These are phyloP conservation scores for Ophiostoma australiae DNA, from an alignment of 2,329 filamentous ascomycete genomes.

Conservation along the genomic window DNA sequence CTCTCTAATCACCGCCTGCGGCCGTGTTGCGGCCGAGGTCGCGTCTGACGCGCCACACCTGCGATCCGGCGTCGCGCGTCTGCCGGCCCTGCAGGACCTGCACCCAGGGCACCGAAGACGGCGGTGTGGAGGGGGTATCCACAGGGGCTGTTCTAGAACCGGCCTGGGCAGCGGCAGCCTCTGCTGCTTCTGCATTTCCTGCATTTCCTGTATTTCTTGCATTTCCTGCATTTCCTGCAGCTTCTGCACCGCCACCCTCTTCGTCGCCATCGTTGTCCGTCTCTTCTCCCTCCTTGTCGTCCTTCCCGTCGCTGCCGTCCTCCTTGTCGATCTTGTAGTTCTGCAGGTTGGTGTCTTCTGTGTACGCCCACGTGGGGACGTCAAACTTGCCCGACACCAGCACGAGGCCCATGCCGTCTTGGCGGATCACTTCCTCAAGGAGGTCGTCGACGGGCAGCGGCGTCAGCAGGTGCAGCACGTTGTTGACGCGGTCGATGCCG, in stretches of 20 bases:
- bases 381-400: slow-evolving; percentile 66
- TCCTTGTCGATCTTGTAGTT: slow-evolving; percentile 27
- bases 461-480: slow-evolving; percentile 60
- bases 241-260: background rate
- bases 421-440: slow-evolving; percentile 19
- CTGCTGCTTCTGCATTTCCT: no score
- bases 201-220: background rate
- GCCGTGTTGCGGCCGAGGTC: slow-evolving; percentile 47
- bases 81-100: slow-evolving; percentile 52
- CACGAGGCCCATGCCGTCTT: slow-evolving; percentile 48
- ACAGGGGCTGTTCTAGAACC: slow-evolving; percentile 23
- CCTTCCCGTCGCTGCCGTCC: slow-evolving; percentile 29
- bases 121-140: slow-evolving; percentile 18
- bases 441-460: slow-evolving; percentile 38
- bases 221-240: background rate
- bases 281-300: slow-evolving; percentile 37
- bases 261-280: slow-evolving; percentile 24
- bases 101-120: slow-evolving; percentile 51
- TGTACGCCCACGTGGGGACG: slow-evolving; percentile 63
- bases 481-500: slow-evolving; percentile 55
- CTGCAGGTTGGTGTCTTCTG: slow-evolving; percentile 53
- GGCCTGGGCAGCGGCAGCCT: background rate
- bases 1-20: background rate
- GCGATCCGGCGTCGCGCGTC: slow-evolving; percentile 53
- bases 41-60: slow-evolving; percentile 59